Conservation (phyloP, 2,329 filamentous ascomycete genomes). For the Pseudocercospora vitis region DNA sequence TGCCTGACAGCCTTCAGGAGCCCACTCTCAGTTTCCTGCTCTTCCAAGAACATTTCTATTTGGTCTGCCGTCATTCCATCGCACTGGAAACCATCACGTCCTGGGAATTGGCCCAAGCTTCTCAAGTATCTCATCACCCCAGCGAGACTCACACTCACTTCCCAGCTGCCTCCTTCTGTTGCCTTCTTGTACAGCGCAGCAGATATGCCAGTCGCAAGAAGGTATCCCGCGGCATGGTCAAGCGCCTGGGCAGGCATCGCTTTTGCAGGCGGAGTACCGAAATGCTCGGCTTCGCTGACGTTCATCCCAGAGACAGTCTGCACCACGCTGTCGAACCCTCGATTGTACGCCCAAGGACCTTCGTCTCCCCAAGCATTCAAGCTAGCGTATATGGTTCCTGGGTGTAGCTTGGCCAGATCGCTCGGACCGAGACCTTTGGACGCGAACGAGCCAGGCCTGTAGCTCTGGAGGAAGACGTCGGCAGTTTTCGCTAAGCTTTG, state of each 20-base stretch:
- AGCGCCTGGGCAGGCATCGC: conserved; percentile 55
- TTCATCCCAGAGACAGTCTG: conserved; percentile 59
- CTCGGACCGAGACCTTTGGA: conserved; percentile 45
- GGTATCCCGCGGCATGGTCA: conserved; percentile 57
- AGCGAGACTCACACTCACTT: conserved; percentile 58
- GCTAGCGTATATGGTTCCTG: conserved; percentile 52
- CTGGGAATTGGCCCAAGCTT: conserved; percentile 54
- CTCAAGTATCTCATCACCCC: conserved; percentile 58
- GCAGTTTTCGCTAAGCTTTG: conserved; percentile 37
- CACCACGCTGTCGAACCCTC: conserved; percentile 58
- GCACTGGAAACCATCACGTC: conserved; percentile 46
- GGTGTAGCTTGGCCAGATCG: conserved; percentile 43
- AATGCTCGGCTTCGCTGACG: conserved; percentile 54
- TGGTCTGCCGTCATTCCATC: conserved; percentile 25
- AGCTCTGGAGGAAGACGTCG: conserved; percentile 50
- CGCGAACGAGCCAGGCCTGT: conserved; percentile 51
- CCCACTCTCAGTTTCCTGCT: conserved; percentile 49
- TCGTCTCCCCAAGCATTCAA: conserved; percentile 53
- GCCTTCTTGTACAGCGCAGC: conserved; percentile 53
- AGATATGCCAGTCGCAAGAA: conserved; percentile 55
- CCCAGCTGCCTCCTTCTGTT: conserved; percentile 49
- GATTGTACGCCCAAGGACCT: conserved; percentile 49
- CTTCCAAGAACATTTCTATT: conserved; percentile 44
- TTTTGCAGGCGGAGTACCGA: conserved; percentile 41
- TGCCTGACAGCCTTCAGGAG: conserved; percentile 51